These are phyloP conservation scores for Phlebiopsis flavidoalba DNA, from an alignment of 768 basidiomycete species.

Conservation along the genomic window DNA sequence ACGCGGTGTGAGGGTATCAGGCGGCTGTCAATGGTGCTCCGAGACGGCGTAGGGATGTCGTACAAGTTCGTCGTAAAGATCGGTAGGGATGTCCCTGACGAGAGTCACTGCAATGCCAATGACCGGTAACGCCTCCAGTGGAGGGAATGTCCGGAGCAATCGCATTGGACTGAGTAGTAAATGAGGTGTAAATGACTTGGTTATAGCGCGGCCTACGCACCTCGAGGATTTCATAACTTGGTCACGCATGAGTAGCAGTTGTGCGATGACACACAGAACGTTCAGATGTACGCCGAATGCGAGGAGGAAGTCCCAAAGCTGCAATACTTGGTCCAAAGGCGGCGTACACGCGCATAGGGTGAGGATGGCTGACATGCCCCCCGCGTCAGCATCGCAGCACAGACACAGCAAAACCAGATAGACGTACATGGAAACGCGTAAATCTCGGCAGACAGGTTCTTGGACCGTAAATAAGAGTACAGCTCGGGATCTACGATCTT, in stretches of 20 bases:
- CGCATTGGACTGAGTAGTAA: conserved; percentile 75
- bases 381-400: background rate
- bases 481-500: conserved; percentile 88
- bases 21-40: conserved; percentile 9
- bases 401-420: background rate
- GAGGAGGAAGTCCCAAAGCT: conserved; percentile 95
- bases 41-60: conserved; percentile 73
- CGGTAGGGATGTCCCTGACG: conserved; percentile 84
- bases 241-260: conserved; percentile 83
- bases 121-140: conserved; percentile 80
- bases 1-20: background rate
- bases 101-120: conserved; percentile 93
- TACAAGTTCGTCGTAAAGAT: conserved; percentile 85
- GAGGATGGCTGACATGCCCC: conserved; percentile 60
- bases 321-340: conserved; percentile 90
- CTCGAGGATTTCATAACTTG: conserved; percentile 85
- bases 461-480: conserved; percentile 74
- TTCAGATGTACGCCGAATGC: conserved; percentile 97
- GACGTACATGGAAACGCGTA: conserved; percentile 94
- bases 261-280: conserved; percentile 94
- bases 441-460: conserved; percentile 91
- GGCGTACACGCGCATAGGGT: conserved; percentile 97
- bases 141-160: conserved; percentile 88
- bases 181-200: background rate
- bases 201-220: conserved; percentile 33